phyloP scores from a whole-genome alignment of 2,329 filamentous ascomycete species.

The Fusarium duplospermum region DNA sequence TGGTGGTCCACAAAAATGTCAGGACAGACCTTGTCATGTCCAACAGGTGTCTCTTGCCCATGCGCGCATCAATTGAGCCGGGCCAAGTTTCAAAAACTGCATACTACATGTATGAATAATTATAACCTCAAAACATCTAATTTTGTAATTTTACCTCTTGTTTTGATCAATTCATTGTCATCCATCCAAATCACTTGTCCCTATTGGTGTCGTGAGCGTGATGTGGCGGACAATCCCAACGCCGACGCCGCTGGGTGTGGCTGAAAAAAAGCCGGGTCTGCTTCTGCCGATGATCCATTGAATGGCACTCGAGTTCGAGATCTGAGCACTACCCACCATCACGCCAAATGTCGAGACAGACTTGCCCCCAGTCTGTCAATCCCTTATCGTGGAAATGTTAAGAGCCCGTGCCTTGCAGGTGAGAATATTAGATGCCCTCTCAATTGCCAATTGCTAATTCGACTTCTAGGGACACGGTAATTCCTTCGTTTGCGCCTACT shows the following conservation, averaged over 20 bases:
- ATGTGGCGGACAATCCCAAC: constrained; percentile 41
- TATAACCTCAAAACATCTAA: background rate
- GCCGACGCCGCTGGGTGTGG: constrained; percentile 29
- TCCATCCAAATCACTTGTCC: background rate
- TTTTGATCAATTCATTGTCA: background rate
- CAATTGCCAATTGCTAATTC: constrained; percentile 15
- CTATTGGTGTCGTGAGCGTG: background rate
- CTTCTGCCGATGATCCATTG: constrained; percentile 23
- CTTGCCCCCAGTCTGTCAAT: constrained; percentile 32
- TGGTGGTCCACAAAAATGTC: constrained; percentile 33
- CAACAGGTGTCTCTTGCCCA: background rate
- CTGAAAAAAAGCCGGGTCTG: constrained; percentile 29
- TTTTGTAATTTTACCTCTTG: constrained; percentile 1
- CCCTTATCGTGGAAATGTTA: constrained; percentile 53
- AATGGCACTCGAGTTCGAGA: constrained; percentile 2
- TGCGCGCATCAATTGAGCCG: background rate
- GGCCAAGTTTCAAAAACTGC: background rate
- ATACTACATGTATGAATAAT: background rate
- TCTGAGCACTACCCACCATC: constrained; percentile 13
- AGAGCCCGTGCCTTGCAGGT: constrained; percentile 57
- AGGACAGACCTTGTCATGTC: background rate
- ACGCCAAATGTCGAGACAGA: constrained; percentile 36
- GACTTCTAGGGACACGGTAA: constrained; percentile 49
- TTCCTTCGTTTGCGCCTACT: constrained; percentile 56
- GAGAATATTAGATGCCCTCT: constrained; percentile 27